A percentile compares a stretch with the other conserved stretches of the same genome.
Evolutionary conservation across 805 yeast species (phyloP).

Genomic region (Lachancea sp.): DNA sequence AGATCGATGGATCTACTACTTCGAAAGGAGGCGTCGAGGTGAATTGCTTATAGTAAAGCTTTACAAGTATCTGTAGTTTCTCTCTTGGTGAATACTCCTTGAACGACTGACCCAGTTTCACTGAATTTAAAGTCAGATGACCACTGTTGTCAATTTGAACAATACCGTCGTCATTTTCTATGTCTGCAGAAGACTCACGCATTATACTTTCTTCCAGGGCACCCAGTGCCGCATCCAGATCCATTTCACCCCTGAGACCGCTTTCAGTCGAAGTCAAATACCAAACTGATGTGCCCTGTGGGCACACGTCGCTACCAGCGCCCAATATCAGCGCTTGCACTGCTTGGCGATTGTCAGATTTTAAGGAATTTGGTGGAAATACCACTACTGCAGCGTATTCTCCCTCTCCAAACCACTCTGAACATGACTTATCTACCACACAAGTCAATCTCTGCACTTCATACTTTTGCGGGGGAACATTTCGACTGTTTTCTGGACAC

Average conservation of each 20-base stretch:
- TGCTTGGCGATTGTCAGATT: constrained; percentile 57
- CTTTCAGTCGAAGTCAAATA: constrained; percentile 74
- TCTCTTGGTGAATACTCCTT: constrained; percentile 80
- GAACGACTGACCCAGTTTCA: constrained; percentile 78
- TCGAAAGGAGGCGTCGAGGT: constrained; percentile 53
- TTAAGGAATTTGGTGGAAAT: constrained; percentile 80
- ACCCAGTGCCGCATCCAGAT: constrained; percentile 70
- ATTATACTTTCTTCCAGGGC: constrained; percentile 75
- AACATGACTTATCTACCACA: constrained; percentile 78
- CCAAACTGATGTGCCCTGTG: constrained; percentile 85
- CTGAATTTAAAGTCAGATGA: constrained; percentile 66
- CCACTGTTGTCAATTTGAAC: constrained; percentile 51
- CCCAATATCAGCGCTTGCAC: constrained; percentile 88
- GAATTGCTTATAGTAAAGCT: constrained; percentile 54
- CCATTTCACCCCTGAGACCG: constrained; percentile 62
- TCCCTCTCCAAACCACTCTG: constrained; percentile 83
- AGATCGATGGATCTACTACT: constrained; percentile 40
- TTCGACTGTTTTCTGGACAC: constrained; percentile 39
- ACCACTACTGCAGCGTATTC: constrained; percentile 85
- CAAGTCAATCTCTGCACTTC: constrained; percentile 72
- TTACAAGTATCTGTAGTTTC: constrained; percentile 53
- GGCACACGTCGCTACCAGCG: constrained; percentile 81
- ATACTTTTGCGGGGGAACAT: constrained; percentile 41
- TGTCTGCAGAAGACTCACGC: constrained; percentile 62
- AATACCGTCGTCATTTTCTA: constrained; percentile 54